Base-by-base conservation (phyloP, 1,284 basidiomycete species). In the Leucoagaricus sp. region DNA sequence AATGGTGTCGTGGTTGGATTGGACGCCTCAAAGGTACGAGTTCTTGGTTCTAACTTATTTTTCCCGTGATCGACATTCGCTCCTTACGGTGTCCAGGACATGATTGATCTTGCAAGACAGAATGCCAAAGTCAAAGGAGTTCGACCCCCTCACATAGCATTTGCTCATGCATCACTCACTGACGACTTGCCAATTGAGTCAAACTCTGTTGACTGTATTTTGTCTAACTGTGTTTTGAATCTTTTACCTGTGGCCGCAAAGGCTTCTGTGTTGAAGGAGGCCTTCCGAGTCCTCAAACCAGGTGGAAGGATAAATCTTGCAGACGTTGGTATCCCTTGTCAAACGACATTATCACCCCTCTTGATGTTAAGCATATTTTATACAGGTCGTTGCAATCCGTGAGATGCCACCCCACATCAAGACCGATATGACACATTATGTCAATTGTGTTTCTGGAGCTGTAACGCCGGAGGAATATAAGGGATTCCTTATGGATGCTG, bases 151-250 rank as follows among this genome's bases (percentile, higher is more conserved):
- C 75, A 75, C 4, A 78, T 79, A 38, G 69, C 77, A 0, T 83
- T 84, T 59, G 70, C 81, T 3, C 69, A 78, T 33, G 68, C 75
- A 0, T 62, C 67, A 6, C 62, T 80, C 23, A 73, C 74, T 0
- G 75, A 77, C 33, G 63, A 72, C 10, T 65, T 84, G 0, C 83
- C 82, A 0, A 74, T 84, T 46, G 65, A 69, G 38, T 74, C 77
- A 13, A 62, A 69, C 49, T 72, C 78, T 0, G 72, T 82, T 15
- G 79, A 85, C 58, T 82, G 79, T 57, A 69, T 85, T 17, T 63
- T 83, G 8, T 82, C 80, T 13, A 85, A 83, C 64, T 83, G 81
- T 53, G 80, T 82, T 4, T 69, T 84, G 63, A 82, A 83, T 63
- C 67, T 82, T 2, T 58, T 83, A 3, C 77, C 79, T 0, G 59